phyloP scores from a whole-genome alignment of 176 grass and related monocot genomes.

The Triticum urartu region DNA sequence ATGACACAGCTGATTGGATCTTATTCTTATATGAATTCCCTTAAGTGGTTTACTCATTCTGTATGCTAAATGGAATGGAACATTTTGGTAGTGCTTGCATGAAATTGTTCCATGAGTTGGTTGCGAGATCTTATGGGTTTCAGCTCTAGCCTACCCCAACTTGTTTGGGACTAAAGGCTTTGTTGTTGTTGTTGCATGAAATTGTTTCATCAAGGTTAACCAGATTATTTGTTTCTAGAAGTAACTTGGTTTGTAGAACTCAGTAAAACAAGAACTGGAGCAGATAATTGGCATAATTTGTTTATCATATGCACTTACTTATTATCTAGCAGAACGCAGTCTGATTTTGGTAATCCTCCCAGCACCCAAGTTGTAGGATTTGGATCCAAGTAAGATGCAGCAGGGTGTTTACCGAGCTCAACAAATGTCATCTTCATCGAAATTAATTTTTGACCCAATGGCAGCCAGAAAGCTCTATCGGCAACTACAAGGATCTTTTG shows the following conservation, averaged over 20 bases:
- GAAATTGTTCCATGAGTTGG: not conserved
- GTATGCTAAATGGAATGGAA: conserved; percentile 18
- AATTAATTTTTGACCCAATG: conserved; percentile 58
- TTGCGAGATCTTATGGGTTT: too few species aligned
- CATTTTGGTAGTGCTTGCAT: not conserved
- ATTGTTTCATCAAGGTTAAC: conserved; percentile 10
- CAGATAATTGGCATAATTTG: not conserved
- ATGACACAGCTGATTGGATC: conserved; percentile 1
- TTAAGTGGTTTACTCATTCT: not conserved
- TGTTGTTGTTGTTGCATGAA: not conserved
- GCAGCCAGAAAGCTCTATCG: conserved; percentile 64
- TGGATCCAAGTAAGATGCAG: conserved; percentile 33
- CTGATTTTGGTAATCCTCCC: conserved; percentile 38
- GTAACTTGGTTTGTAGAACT: conserved; percentile 24
- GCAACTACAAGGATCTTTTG: conserved; percentile 60
- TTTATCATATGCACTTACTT: conserved; percentile 50
- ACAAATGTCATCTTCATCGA: conserved; percentile 54
- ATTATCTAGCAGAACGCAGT: conserved; percentile 58
- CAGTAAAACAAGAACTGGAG: conserved; percentile 1
- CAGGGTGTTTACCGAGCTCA: conserved; percentile 25
- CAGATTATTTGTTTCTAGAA: conserved; percentile 16
- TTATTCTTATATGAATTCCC: not conserved
- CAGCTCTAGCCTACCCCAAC: too few species aligned
- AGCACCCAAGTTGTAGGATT: conserved; percentile 35
- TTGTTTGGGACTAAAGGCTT: too few species aligned